phyloP scores from a whole-genome alignment of 1,284 basidiomycete genomes.

The Volvariella surrecta region DNA sequence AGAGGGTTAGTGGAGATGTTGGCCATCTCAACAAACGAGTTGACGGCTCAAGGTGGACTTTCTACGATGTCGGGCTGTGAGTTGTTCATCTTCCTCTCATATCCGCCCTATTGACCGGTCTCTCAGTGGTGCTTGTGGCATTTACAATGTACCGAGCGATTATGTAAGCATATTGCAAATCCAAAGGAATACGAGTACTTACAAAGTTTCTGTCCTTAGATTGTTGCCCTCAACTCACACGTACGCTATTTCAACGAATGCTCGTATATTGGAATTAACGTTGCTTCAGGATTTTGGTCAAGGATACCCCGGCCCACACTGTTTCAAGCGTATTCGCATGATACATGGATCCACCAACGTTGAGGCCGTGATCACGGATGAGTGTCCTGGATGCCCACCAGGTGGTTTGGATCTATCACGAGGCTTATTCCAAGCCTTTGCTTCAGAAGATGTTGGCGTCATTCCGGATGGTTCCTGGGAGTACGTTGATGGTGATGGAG shows the following conservation, averaged over 20 bases:
- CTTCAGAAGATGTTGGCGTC: slow-evolving; percentile 37
- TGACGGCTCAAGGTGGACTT: slow-evolving; percentile 32
- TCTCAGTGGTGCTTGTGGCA: slow-evolving; percentile 48
- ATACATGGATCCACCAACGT: slow-evolving; percentile 53
- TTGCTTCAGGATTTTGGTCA: slow-evolving; percentile 31
- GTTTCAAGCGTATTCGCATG: slow-evolving; percentile 61
- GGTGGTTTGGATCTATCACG: slow-evolving; percentile 74
- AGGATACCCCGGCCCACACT: slow-evolving; percentile 55
- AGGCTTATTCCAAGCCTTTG: slow-evolving; percentile 65
- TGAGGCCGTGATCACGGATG: slow-evolving; percentile 16
- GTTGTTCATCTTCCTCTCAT: slow-evolving; percentile 15
- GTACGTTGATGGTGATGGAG: slow-evolving; percentile 23
- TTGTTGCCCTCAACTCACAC: slow-evolving; percentile 32
- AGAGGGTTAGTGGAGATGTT: slow-evolving; percentile 30
- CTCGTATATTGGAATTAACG: not conserved
- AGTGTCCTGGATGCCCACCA: slow-evolving; percentile 63
- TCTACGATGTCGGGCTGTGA: slow-evolving; percentile 49
- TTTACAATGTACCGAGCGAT: slow-evolving; percentile 31
- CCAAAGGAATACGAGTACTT: slow-evolving; percentile 3
- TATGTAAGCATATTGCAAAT: slow-evolving; percentile 33
- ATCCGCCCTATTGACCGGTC: slow-evolving; percentile 6
- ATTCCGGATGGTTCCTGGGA: slow-evolving; percentile 48
- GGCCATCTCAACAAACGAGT: slow-evolving; percentile 28
- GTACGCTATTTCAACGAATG: slow-evolving; percentile 14
- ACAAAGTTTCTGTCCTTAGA: slow-evolving; percentile 19